These are phyloP conservation scores for Seiridium cupressi DNA, from an alignment of 2,329 filamentous ascomycete genomes.

Conservation along the genomic window DNA sequence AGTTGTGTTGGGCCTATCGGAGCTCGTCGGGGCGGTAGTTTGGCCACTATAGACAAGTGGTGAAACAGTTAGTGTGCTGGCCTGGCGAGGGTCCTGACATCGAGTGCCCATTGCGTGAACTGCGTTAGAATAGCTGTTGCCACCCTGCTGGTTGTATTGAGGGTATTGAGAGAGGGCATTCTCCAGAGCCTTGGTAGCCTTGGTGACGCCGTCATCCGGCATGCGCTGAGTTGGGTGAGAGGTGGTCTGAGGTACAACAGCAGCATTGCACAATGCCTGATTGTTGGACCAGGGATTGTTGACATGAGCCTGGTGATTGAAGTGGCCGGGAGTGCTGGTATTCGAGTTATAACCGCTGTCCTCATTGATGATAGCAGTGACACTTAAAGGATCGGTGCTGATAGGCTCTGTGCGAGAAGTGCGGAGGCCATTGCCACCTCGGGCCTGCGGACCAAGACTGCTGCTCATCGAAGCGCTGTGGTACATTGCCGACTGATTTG, in stretches of 20 bases:
- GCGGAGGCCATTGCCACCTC: background rate
- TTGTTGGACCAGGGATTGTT: background rate
- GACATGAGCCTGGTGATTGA: background rate
- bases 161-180: too few species aligned
- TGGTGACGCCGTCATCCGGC: background rate
- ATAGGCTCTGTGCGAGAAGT: background rate
- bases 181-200: too few species aligned
- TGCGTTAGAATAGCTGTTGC: too few species aligned
- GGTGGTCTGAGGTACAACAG: background rate
- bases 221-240: background rate
- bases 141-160: too few species aligned
- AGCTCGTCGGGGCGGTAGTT: too few species aligned
- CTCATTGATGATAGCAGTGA: background rate
- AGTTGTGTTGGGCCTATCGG: too few species aligned
- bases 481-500: background rate
- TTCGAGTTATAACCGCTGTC: background rate
- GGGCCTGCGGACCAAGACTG: background rate
- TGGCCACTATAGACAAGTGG: too few species aligned
- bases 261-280: background rate
- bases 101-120: too few species aligned
- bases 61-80: too few species aligned
- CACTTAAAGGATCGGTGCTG: background rate
- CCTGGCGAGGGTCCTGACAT: too few species aligned
- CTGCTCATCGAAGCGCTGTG: background rate
- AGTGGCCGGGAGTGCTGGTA: background rate